Percentiles rank a stretch among this genome's conserved stretches.
These are phyloP conservation scores for Candida sanyaensis DNA, from an alignment of 1,139 yeast genomes.

Conservation along the genomic window DNA sequence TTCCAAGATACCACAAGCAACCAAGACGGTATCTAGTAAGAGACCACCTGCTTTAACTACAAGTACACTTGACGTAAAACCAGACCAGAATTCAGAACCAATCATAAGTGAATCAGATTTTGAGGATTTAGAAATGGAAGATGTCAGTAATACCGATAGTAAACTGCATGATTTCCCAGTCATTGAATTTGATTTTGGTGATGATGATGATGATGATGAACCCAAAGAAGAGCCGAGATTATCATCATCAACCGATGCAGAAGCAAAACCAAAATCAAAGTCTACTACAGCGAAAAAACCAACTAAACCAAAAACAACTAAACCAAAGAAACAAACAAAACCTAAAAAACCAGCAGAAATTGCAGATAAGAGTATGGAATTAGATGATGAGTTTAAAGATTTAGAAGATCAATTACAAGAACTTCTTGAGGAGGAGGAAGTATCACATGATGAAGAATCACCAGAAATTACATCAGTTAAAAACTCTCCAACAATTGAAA, in stretches of 20 bases:
- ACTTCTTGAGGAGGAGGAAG: constrained; percentile 34
- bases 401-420: constrained; percentile 48
- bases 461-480: background rate
- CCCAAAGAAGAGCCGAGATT: background rate
- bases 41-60: constrained; percentile 18
- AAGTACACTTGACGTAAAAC: constrained; percentile 15
- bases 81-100: constrained; percentile 18
- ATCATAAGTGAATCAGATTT: constrained; percentile 39
- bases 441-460: background rate
- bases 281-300: constrained; percentile 3
- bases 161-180: constrained; percentile 12
- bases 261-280: background rate
- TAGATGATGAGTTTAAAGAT: constrained; percentile 47
- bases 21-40: constrained; percentile 12
- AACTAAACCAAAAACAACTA: constrained; percentile 5
- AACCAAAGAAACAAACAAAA: constrained; percentile 3
- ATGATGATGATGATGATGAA: background rate
- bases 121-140: constrained; percentile 35
- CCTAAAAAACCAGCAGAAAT: constrained; percentile 4
- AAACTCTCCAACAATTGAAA: constrained; percentile 2
- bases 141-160: constrained; percentile 17
- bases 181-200: constrained; percentile 6
- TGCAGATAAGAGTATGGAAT: constrained; percentile 17
- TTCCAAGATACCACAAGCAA: background rate
- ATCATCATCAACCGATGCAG: too few relatives aligned